phyloP scores from a whole-genome alignment of 1,284 basidiomycete genomes.

The Rhodofomes roseus region DNA sequence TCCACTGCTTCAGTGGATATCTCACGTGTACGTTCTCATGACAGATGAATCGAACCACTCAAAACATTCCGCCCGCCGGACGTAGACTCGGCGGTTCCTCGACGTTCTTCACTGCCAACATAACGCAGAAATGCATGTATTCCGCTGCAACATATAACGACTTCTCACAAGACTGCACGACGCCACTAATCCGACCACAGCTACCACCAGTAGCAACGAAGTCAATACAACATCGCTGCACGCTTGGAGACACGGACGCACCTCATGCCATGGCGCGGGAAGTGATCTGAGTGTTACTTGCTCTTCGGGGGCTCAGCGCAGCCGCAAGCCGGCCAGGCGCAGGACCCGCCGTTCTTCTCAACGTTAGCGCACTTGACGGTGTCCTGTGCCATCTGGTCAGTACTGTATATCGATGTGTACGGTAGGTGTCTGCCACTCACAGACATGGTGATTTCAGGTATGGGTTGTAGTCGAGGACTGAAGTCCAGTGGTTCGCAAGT shows the following conservation, averaged over 20 bases:
- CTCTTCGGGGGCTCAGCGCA: constrained; percentile 7
- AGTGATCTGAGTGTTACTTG: background rate
- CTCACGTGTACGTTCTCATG: background rate
- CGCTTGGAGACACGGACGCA: background rate
- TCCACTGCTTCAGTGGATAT: no score
- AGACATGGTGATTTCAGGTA: background rate
- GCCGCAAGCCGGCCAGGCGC: constrained; percentile 5
- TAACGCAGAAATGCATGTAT: background rate
- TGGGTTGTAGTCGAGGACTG: constrained; percentile 2
- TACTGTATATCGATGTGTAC: background rate
- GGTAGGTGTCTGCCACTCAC: background rate
- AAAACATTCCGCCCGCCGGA: background rate
- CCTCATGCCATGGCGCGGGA: background rate
- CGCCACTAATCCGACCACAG: background rate
- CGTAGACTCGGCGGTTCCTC: background rate
- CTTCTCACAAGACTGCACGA: background rate
- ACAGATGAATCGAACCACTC: background rate
- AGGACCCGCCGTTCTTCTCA: constrained; percentile 6
- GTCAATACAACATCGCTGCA: background rate
- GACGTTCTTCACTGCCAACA: background rate
- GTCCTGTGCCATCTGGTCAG: background rate
- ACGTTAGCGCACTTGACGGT: constrained; percentile 7
- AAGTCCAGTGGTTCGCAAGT: background rate
- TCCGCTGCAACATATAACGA: background rate
- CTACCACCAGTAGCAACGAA: background rate